Evolutionary conservation across 2,329 filamentous ascomycete genomes (phyloP), one percentile per base, ranked within the genome.

Genomic region (Clarireedia sp.): DNA sequence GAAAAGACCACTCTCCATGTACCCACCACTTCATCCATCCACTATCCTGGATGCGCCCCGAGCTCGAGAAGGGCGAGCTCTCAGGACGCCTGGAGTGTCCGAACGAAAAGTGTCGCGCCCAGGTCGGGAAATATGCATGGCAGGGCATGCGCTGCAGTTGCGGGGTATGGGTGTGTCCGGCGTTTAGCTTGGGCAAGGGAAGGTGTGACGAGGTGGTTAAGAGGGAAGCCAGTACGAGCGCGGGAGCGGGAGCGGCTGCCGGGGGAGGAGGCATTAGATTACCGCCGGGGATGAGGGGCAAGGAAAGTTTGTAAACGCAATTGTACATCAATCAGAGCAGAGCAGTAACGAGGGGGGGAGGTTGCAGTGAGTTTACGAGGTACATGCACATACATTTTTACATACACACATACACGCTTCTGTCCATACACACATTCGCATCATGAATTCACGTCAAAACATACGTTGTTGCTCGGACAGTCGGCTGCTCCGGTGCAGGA

Each of bases 61-160:
- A 86, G 65, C 81, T 99, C 3, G 87, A 91, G 64, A 80, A 87
- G 65, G 90, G 89, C 26, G 82, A 85, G 59, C 77, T 97, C 23
- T 89, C 91, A 58, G 94, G 94, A 23, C 83, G 92, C 9, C 76
- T 99, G 33, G 81, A 84, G 57, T 99, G 94, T 66, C 92, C 94
- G 9, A 87, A 85, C 63, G 57, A 69, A 8, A 87, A 86, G 66
- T 99, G 94, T 70, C 82, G 81, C 47, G 83, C 88, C 41, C 90
- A 89, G 51, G 82, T 97, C 48, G 94, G 94, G 40, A 88, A 94
- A 64, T 99, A 96, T 68, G 88, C 92, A 51, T 99, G 94, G 94
- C 90, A 95, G 69, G 94, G 94, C 14, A 86, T 96, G 78, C 85
- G 84, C 69, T 99, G 94, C 73, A 94, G 84, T 67, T 99, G 94